Evolutionary conservation across 1,284 basidiomycete species (phyloP), one percentile per base, ranked within the genome.

Genomic region (Mycosarcoma maydis): DNA sequence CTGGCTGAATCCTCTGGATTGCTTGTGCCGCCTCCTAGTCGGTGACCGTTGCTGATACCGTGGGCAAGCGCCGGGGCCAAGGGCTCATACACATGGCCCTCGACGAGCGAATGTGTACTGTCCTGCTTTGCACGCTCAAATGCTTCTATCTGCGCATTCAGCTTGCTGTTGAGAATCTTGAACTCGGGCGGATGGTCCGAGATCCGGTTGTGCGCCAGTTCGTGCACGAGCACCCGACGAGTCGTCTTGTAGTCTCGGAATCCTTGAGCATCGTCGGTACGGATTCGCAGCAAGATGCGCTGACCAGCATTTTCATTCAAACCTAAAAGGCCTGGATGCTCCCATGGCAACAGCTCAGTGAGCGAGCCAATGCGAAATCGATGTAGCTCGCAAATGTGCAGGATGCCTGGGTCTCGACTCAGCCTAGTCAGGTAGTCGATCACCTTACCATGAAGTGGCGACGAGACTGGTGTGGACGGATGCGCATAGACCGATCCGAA

Each of bases 241-340:
- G 73, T 73, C 17, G 75, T 75, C 50, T 66, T 69, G 62, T 80
- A 80, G 53, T 77, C 73, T 32, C 75, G 62, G 32, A 77, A 60
- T 1, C 78, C 78, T 43, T 76, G 65, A 2, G 69, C 72, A 6
- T 66, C 62, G 23, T 80, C 76, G 19, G 76, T 80, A 5, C 78
- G 71, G 9, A 78, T 66, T 29, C 78, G 70, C 6, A 80, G 58
- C 24, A 57, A 33, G 41, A 80, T 77, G 1, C 64, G 59, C 46
- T 78, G 56, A 1, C 78, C 78, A 30, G 50, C 65, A 36, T 80
- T 80, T 44, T 77, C 75, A 43, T 80, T 80, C 16, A 80, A 48
- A 4, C 78, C 78, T 0, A 80, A 54, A 17, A 80, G 46, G 3
- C 72, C 51, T 1, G 77, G 76, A 44, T 75, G 53, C 30, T 80